Evolutionary conservation across 306 rosid species (phyloP), one percentile per base, ranked within the genome.

Genomic region (Parietaria judaica): DNA sequence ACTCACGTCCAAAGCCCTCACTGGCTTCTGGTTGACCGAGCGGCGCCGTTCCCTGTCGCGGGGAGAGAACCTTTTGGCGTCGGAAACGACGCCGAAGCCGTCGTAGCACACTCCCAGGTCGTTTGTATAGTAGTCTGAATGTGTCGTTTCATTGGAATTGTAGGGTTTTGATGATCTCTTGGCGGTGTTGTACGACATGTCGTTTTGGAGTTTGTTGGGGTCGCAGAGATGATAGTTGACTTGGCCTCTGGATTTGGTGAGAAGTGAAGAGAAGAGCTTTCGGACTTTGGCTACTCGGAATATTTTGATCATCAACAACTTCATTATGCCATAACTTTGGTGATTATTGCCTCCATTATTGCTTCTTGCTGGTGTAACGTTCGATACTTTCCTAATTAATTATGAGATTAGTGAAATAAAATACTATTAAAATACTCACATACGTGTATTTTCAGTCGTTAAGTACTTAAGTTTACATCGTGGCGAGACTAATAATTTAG

Each of bases 251-350:
- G 77, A 70, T 36, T 78, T 84, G 13, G 58, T 49, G 5, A 80
- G 52, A 56, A 62, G 13, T 62, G 84, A 70, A 56, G 86, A 60
- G 16, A 81, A 37, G 5, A 73, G 14, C 41, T 75, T 69, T 52
- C 77, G 68, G 3, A 81, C 65, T 58, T 76, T 78, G 53, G 66
- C 68, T 37, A 75, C 73, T 78, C 68, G 54, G 58, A 78, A 66
- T 73, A 7, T 46, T 8, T 78, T 84, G 44, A 74, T 73, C 54
- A 84, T 46, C 66, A 62, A 34, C 47, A 78, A 37, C 55, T 76
- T 84, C 80, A 73, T 69, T 35, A 84, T 68, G 10, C 76, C 73
- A 31, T 77, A 66, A 9, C 73, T 66, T 16, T 77, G n/a, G 31
- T 13, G 12, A 15, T 36, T 37, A 11, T 38, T 37, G 10, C 16